A percentile compares a stretch with the other conserved stretches of the same genome.
Conservation (phyloP, 805 yeast genomes). For the Groenewaldozyma salmanticensis region DNA sequence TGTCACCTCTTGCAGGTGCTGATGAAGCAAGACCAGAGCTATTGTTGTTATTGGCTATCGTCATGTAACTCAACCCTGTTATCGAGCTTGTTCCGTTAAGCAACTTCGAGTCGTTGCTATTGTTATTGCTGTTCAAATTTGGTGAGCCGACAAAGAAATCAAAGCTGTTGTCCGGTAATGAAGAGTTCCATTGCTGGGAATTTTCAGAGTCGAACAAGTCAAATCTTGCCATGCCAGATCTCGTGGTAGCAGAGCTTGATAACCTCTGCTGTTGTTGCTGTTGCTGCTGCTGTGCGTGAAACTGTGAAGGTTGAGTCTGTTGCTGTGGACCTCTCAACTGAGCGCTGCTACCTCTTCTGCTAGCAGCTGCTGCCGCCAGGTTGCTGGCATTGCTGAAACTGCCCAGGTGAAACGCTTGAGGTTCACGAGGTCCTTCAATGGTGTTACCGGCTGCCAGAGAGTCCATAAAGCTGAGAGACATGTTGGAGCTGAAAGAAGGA, state of each 20-base stretch:
- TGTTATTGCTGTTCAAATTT: not conserved
- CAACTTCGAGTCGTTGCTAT: not conserved
- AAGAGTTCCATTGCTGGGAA: not conserved
- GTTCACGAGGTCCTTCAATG: constrained; percentile 13
- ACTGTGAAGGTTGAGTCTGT: constrained; percentile 5
- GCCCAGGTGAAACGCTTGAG: constrained; percentile 5
- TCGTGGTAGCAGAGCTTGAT: too few species aligned
- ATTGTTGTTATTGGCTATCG: too few species aligned
- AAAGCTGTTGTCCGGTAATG: not conserved
- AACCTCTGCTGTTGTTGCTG: constrained; percentile 4
- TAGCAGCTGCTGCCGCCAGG: not conserved
- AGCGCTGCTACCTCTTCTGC: constrained; percentile 2
- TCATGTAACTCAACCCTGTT: too few species aligned
- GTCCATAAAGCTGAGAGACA: not conserved
- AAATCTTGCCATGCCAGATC: too few species aligned
- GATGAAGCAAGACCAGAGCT: too few species aligned
- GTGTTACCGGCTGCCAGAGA: constrained; percentile 3
- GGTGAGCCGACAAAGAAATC: not conserved
- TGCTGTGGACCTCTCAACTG: not conserved
- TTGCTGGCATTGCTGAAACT: constrained; percentile 1
- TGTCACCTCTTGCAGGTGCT: too few species aligned
- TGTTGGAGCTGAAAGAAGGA: not conserved
- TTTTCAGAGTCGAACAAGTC: constrained; percentile 1
- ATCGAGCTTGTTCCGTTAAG: not conserved
- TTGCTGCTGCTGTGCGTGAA: constrained; percentile 3